phyloP scores from a whole-genome alignment of 2,329 filamentous ascomycete species.

The Colletotrichum sp. region DNA sequence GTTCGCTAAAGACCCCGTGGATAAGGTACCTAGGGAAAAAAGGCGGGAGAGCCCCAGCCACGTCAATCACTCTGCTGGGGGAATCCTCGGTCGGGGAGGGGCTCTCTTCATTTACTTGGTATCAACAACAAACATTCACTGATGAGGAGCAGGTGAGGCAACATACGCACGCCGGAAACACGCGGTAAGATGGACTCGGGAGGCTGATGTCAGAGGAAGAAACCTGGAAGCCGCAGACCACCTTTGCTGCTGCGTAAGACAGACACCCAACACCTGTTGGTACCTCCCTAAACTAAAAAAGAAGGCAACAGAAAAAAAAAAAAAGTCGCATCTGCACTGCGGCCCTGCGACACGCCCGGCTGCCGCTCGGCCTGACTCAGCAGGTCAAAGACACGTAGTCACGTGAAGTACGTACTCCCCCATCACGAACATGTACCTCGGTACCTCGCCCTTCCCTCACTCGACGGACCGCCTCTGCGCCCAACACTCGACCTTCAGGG shows the following conservation, averaged over 20 bases:
- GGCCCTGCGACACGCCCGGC: slow-evolving; percentile 2
- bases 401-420: not conserved
- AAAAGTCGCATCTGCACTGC: not conserved
- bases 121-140: not conserved
- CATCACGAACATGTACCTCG: not conserved
- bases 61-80: not conserved
- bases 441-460: not conserved
- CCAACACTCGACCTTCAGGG: not conserved
- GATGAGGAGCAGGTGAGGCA: not conserved
- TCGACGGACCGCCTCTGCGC: not conserved
- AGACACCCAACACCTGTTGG: not conserved
- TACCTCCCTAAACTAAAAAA: not conserved
- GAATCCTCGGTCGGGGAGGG: not conserved
- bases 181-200: not conserved
- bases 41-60: not conserved
- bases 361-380: slow-evolving; percentile 18
- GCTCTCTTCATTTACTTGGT: not conserved
- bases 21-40: not conserved
- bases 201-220: not conserved
- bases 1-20: not conserved
- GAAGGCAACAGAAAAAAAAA: not conserved
- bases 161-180: not conserved
- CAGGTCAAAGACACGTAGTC: slow-evolving; percentile 21
- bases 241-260: not conserved
- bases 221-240: not conserved